phyloP scores from a whole-genome alignment of 306 rosid species.

The Macrotyloma uniflorum region DNA sequence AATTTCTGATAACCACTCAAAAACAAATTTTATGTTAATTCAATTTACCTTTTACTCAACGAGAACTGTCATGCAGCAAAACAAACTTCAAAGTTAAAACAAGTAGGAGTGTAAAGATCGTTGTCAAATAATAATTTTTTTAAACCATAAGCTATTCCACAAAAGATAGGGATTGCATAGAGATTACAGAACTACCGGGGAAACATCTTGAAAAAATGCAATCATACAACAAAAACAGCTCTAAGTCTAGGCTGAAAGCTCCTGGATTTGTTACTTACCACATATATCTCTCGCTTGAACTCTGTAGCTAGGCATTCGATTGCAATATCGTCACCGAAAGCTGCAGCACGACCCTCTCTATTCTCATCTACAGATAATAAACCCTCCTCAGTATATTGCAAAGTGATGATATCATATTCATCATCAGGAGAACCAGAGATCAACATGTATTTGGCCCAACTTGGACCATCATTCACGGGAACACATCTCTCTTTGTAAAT shows the following conservation, averaged over 20 bases:
- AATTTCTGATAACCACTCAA: neutral
- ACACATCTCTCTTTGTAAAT: slow-evolving; percentile 91
- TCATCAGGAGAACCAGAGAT: slow-evolving; percentile 84
- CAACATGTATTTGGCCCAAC: slow-evolving; percentile 98
- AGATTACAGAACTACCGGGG: neutral
- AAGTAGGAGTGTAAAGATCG: slow-evolving; percentile 10
- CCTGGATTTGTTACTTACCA: slow-evolving; percentile 60
- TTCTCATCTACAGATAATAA: slow-evolving; percentile 87
- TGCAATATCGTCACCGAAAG: slow-evolving; percentile 97
- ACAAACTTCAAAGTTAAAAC: slow-evolving; percentile 8
- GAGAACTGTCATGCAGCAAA: slow-evolving; percentile 7
- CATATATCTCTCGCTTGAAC: slow-evolving; percentile 90
- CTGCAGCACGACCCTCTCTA: slow-evolving; percentile 90
- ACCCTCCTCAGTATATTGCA: slow-evolving; percentile 96
- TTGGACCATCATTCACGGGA: slow-evolving; percentile 75
- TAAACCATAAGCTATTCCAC: neutral
- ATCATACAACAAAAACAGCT: slow-evolving; percentile 5
- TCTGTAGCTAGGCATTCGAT: slow-evolving; percentile 99
- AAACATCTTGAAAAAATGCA: neutral
- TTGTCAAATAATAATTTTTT: neutral
- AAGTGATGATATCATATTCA: slow-evolving; percentile 88
- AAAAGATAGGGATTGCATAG: neutral
- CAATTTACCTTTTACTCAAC: neutral
- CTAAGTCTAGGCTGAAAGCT: slow-evolving; percentile 13
- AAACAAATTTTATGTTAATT: neutral